Conservation (phyloP, 208 protist genomes). For the Leishmania turanica region DNA sequence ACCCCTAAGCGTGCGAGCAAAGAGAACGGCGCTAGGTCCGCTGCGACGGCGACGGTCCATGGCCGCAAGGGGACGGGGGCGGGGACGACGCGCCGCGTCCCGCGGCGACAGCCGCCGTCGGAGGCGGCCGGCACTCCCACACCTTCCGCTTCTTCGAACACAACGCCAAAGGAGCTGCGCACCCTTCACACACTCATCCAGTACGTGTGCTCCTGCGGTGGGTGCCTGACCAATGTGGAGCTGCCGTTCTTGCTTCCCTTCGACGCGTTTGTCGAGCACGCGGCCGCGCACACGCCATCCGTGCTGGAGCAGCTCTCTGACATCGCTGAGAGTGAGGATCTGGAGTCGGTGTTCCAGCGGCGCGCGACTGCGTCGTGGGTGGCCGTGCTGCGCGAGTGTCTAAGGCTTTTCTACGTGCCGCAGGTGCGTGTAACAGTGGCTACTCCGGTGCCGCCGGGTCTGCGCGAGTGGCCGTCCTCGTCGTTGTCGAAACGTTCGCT, state of each 20-base stretch:
- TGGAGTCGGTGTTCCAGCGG: constrained; percentile 38
- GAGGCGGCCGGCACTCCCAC: background rate
- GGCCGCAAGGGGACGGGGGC: background rate
- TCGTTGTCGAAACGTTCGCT: constrained; percentile 31
- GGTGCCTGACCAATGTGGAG: constrained; percentile 73
- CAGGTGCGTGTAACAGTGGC: constrained; percentile 36
- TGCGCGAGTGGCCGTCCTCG: constrained; percentile 19
- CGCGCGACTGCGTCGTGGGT: constrained; percentile 72
- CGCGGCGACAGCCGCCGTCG: background rate
- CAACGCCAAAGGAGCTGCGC: constrained; percentile 31
- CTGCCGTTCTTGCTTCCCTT: constrained; percentile 79
- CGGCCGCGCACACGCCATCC: constrained; percentile 11
- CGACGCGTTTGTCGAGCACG: constrained; percentile 68
- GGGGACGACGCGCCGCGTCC: background rate
- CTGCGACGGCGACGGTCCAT: background rate
- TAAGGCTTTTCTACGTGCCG: constrained; percentile 78
- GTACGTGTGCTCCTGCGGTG: constrained; percentile 79
- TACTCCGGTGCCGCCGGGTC: constrained; percentile 2
- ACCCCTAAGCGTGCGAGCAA: background rate
- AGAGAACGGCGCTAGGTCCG: background rate
- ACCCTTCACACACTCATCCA: constrained; percentile 60
- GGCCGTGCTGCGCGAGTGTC: constrained; percentile 72
- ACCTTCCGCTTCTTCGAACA: background rate
- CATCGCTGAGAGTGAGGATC: constrained; percentile 2
- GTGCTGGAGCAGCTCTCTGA: background rate